These are phyloP conservation scores for Marsdenia floribunda DNA, from an alignment of 257 asterid genomes.

Conservation along the genomic window DNA sequence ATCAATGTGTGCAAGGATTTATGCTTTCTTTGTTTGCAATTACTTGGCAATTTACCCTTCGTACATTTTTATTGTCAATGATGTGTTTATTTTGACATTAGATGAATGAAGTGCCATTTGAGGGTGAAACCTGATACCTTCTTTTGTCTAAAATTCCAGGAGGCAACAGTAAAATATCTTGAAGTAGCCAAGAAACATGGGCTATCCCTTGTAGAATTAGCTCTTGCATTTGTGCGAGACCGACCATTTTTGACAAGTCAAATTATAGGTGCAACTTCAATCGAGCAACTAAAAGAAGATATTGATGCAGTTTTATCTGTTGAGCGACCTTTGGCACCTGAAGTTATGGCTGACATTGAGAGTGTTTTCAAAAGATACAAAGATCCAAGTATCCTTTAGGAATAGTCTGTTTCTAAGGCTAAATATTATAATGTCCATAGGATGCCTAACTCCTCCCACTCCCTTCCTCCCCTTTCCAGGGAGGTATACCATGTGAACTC, in stretches of 20 bases:
- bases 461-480: no score
- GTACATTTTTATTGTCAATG: neutral
- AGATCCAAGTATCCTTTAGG: conserved; percentile 68
- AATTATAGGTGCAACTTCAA: conserved; percentile 71
- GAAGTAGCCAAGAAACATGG: conserved; percentile 84
- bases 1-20: neutral
- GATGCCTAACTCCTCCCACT: no score
- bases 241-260: conserved; percentile 72
- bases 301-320: conserved; percentile 64
- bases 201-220: conserved; percentile 59
- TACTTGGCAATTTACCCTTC: neutral
- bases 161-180: conserved; percentile 54
- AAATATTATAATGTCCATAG: neutral
- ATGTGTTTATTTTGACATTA: neutral
- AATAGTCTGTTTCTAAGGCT: neutral
- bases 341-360: conserved; percentile 56
- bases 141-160: conserved; percentile 39
- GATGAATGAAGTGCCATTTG: neutral
- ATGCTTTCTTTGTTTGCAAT: neutral
- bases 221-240: conserved; percentile 79
- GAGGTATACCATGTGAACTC: no score
- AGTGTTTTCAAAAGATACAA: conserved; percentile 65
- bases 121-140: conserved; percentile 5
- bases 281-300: conserved; percentile 72
- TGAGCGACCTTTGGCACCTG: conserved; percentile 61